phyloP scores from a whole-genome alignment of 1,284 basidiomycete species.

The Leucoagaricus sp. region DNA sequence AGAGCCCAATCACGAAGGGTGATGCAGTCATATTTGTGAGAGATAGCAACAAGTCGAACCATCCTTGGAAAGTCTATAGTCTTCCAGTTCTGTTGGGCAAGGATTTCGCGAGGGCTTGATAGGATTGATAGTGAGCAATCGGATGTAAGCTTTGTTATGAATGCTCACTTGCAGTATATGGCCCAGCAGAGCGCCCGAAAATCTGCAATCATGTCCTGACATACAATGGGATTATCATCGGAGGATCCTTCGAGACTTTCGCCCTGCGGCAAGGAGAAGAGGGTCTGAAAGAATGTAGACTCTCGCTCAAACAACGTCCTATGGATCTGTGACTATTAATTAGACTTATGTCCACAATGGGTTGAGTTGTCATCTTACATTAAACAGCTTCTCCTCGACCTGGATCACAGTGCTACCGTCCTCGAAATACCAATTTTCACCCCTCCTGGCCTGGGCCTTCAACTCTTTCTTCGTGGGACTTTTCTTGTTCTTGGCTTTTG shows the following conservation, averaged over 20 bases:
- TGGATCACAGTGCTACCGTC: constrained; percentile 63
- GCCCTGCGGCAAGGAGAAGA: constrained; percentile 3
- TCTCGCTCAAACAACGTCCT: background rate
- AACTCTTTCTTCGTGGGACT: no score
- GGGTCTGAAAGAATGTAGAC: constrained; percentile 2
- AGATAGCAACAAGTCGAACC: background rate
- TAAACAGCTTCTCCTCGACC: constrained; percentile 63
- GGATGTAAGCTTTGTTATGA: no score
- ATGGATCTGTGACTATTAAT: no score
- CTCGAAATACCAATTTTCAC: constrained; percentile 43
- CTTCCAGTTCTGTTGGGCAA: background rate
- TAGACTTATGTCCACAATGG: background rate
- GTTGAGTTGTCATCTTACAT: constrained; percentile 40
- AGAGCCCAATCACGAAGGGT: background rate
- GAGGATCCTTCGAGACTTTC: background rate
- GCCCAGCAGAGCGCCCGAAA: constrained; percentile 10
- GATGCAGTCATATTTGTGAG: constrained; percentile 8
- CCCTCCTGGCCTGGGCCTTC: no score
- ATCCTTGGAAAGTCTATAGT: background rate
- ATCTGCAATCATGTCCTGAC: constrained; percentile 1
- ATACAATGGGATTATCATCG: constrained; percentile 2
- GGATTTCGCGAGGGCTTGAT: background rate
- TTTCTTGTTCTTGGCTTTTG: no score
- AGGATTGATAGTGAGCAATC: background rate
- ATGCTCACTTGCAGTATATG: constrained; percentile 3